Evolutionary conservation across 2,329 filamentous ascomycete genomes (phyloP), one percentile per base, ranked within the genome.

Genomic region (Ceratocystis lukuohia): DNA sequence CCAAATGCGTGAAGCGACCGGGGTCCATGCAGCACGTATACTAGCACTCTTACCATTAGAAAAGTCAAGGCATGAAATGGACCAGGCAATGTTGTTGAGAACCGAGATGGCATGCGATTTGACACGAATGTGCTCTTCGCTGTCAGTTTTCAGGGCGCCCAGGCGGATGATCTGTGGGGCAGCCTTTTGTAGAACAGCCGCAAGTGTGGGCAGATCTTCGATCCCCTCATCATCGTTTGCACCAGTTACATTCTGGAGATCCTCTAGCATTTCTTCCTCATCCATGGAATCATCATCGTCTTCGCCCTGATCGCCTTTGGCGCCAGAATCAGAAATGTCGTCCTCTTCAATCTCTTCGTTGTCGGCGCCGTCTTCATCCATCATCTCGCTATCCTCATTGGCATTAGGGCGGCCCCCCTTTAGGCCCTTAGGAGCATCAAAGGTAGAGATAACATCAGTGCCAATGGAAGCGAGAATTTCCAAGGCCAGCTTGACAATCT

Each of bases 11-110:
- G 79, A 78, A 33, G 80, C 81, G 5, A 78, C 73, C 0, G 82
- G 80, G 1, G 74, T 72, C 85, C 86, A 88, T 3, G 78, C 78
- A 61, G 74, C 75, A 64, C 78, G 77, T 66, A 88, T 77, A 66
- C 77, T 75, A 3, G 77, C 74, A 71, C 84, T 83, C 64, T 79
- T 77, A n/a, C 76, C 74, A 41, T 82, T 78, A 28, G 79, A 76
- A 71, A 85, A 84, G 73, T 86, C 83, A 70, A 85, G 76, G 70
- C 81, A 80, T 7, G 83, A 84, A 50, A 86, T 77, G 10, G 84
- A 85, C 84, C 86, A 88, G 65, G 85, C 78, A 65, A 88, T 82
- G 74, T 88, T 88, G 76, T 83, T 87, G 67, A 88, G 77, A 17
- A 84, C 80, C 1, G 82, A 81, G 28, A 88, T 74, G 20, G 85